These are phyloP conservation scores for Melampsora occidentalis DNA, from an alignment of 1,284 basidiomycete species.

Conservation along the genomic window DNA sequence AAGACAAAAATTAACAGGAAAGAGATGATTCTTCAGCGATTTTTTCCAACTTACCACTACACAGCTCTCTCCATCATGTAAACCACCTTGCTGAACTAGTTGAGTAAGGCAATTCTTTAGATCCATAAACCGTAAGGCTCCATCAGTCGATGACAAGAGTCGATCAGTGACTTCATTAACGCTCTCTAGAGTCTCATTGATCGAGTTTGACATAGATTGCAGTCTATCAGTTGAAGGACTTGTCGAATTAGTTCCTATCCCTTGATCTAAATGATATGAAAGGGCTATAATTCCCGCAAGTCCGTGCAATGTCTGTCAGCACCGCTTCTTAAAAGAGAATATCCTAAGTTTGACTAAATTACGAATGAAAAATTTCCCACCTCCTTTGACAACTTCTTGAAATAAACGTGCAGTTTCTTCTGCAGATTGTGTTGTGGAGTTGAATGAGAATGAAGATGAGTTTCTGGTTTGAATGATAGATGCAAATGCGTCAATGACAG, in stretches of 20 bases:
- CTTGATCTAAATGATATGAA: constrained; percentile 33
- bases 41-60: constrained; percentile 23
- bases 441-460: not conserved
- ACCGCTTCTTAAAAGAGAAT: not conserved
- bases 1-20: not conserved
- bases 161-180: constrained; percentile 31
- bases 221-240: constrained; percentile 17
- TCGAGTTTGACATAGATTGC: constrained; percentile 36
- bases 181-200: constrained; percentile 42
- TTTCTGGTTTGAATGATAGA: not conserved
- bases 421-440: constrained; percentile 4
- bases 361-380: not conserved
- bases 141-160: constrained; percentile 33
- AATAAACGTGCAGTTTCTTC: constrained; percentile 34
- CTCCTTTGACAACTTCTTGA: constrained; percentile 31
- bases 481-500: constrained; percentile 28
- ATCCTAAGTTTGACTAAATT: not conserved
- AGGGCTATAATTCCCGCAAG: constrained; percentile 8
- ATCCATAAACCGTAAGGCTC: constrained; percentile 31
- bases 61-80: constrained; percentile 38
- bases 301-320: too few species aligned
- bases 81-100: constrained; percentile 36
- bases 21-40: not conserved
- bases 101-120: constrained; percentile 30
- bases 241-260: constrained; percentile 17